Percentiles rank a stretch among this genome's conserved stretches.
These are phyloP conservation scores for Vigna nakashimae DNA, from an alignment of 306 rosid genomes.

Conservation along the genomic window DNA sequence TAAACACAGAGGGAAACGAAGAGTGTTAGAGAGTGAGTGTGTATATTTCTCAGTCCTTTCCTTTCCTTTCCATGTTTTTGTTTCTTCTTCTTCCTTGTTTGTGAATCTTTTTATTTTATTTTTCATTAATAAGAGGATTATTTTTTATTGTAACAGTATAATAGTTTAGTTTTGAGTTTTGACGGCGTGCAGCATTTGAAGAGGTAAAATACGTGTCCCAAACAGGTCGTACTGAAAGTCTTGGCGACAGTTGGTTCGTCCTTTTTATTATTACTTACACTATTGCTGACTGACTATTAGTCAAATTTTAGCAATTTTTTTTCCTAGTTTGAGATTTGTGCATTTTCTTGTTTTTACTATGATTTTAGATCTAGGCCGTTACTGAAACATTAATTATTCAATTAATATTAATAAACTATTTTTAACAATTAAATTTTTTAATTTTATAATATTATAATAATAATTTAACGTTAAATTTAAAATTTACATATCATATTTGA, in stretches of 20 bases:
- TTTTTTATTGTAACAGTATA: background rate
- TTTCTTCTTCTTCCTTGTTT: background rate
- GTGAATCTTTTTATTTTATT: background rate
- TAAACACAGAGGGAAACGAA: background rate
- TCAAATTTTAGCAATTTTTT: slow-evolving; percentile 22
- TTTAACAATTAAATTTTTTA: no score
- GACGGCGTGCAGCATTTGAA: background rate
- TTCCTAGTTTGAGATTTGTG: slow-evolving; percentile 48
- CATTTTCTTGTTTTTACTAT: slow-evolving; percentile 10
- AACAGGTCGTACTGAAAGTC: background rate
- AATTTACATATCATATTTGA: no score
- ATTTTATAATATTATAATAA: no score
- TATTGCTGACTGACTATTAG: no score
- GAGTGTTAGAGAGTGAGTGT: background rate
- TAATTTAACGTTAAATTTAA: no score
- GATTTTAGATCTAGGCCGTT: no score
- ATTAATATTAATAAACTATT: no score
- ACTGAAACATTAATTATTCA: no score
- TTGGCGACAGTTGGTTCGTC: slow-evolving; percentile 27
- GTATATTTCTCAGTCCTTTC: slow-evolving; percentile 50
- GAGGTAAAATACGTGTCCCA: slow-evolving; percentile 19
- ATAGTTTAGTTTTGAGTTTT: background rate
- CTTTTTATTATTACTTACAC: background rate
- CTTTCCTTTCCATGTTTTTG: slow-evolving; percentile 53
- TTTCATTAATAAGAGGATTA: background rate